phyloP scores from a whole-genome alignment of 495 filamentous ascomycete genomes.

The Tuber borchii region DNA sequence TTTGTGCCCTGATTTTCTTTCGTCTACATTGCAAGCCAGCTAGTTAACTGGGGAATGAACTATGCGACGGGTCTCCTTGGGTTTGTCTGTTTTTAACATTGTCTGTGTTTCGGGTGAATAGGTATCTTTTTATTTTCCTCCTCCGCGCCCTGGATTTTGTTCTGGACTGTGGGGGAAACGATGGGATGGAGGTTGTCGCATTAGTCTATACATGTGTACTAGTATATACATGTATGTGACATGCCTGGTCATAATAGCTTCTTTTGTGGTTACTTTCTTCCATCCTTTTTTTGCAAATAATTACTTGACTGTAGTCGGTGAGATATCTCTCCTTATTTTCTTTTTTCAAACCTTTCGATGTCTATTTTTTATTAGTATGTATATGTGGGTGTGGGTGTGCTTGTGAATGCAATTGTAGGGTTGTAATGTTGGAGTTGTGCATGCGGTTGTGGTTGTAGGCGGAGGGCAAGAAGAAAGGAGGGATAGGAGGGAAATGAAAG shows the following conservation, averaged over 20 bases:
- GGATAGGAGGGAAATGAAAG: background rate
- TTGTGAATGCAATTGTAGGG: background rate
- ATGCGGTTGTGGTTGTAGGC: background rate
- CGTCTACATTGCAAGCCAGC: slow-evolving; percentile 20
- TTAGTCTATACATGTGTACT: background rate
- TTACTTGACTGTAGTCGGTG: background rate
- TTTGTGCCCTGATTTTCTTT: slow-evolving; percentile 30
- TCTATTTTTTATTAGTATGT: slow-evolving; percentile 19
- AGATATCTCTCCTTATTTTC: slow-evolving; percentile 20
- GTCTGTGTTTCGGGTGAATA: background rate
- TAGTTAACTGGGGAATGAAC: background rate
- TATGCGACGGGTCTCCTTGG: background rate
- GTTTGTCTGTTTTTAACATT: slow-evolving; percentile 1
- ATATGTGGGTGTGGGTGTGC: background rate
- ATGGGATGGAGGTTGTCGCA: background rate
- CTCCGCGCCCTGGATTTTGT: background rate
- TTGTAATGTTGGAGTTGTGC: background rate
- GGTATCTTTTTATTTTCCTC: background rate
- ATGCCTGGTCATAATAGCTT: background rate
- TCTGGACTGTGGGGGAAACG: background rate
- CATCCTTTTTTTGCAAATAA: background rate
- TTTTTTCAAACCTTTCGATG: slow-evolving; percentile 23
- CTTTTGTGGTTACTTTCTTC: background rate
- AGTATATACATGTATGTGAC: background rate
- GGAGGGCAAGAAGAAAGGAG: no score